Evolutionary conservation across 2,329 filamentous ascomycete genomes (phyloP).

Genomic region (Ceratocystis variospora): DNA sequence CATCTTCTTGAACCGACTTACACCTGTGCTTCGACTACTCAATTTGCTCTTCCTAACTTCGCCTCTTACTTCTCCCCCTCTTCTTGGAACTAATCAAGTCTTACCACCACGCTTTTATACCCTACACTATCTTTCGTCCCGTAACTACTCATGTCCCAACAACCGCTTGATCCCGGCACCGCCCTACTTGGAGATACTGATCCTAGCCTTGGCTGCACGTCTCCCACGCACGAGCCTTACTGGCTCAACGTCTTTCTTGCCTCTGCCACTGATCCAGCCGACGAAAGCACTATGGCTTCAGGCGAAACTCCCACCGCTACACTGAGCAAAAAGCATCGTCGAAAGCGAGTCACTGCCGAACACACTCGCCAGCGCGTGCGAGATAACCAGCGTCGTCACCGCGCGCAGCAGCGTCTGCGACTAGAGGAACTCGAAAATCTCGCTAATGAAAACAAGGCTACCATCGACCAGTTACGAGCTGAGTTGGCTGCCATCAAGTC

Average conservation of each 20-base stretch:
- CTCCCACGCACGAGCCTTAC: slow-evolving; percentile 2
- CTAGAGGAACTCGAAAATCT: slow-evolving; percentile 25
- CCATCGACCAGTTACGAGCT: slow-evolving; percentile 4
- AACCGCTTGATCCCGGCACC: not conserved
- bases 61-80: not conserved
- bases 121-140: not conserved
- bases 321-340: slow-evolving; percentile 9
- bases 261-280: not conserved
- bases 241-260: not conserved
- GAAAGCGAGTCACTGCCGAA: slow-evolving; percentile 22
- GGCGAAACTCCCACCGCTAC: not conserved
- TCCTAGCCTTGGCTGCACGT: not conserved
- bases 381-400: slow-evolving; percentile 40
- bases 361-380: slow-evolving; percentile 30
- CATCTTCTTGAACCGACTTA: not conserved
- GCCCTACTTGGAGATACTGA: not conserved
- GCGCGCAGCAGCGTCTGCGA: slow-evolving; percentile 31
- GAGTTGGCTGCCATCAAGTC: slow-evolving; percentile 3
- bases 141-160: not conserved
- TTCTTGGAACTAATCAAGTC: not conserved
- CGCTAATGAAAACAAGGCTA: slow-evolving; percentile 7
- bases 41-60: not conserved
- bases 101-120: not conserved
- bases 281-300: not conserved
- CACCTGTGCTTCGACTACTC: not conserved